Evolutionary conservation across 306 rosid genomes (phyloP).

Genomic region (Psophocarpus tetragonolobus): DNA sequence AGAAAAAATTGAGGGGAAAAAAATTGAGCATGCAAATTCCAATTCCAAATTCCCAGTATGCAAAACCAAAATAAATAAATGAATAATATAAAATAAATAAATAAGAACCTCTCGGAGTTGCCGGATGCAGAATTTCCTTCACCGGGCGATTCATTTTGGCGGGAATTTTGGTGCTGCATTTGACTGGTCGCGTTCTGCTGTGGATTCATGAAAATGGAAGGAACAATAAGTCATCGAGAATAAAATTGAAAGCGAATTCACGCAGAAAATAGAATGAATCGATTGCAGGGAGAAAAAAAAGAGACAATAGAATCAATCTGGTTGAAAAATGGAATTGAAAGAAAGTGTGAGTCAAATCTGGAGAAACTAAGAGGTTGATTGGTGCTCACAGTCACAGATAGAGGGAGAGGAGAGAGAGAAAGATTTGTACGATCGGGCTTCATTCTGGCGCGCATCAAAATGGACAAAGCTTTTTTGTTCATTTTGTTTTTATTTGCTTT

Average conservation of each 20-base stretch:
- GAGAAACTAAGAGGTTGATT: not conserved
- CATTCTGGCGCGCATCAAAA: constrained; percentile 95
- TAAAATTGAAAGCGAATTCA: not conserved
- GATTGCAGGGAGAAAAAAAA: no score
- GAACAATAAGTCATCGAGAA: not conserved
- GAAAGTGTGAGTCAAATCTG: constrained; percentile 2
- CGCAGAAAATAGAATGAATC: not conserved
- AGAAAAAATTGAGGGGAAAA: not conserved
- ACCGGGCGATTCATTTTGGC: constrained; percentile 34
- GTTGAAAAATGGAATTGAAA: not conserved
- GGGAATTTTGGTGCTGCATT: constrained; percentile 46
- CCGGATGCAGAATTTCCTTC: constrained; percentile 38
- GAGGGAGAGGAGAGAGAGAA: constrained; percentile 68
- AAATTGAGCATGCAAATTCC: not conserved
- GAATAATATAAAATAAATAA: not conserved
- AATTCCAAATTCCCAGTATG: not conserved
- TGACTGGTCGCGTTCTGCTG: constrained; percentile 51
- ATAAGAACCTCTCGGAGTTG: constrained; percentile 55
- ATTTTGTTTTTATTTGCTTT: not conserved
- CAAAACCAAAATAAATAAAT: not conserved
- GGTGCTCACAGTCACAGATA: constrained; percentile 59
- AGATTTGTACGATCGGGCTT: constrained; percentile 54
- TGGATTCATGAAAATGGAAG: constrained; percentile 15
- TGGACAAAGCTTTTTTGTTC: constrained; percentile 70
- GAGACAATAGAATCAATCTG: not conserved